These are phyloP conservation scores for Hymenoscyphus occultus DNA, from an alignment of 2,329 filamentous ascomycete genomes.

Conservation along the genomic window DNA sequence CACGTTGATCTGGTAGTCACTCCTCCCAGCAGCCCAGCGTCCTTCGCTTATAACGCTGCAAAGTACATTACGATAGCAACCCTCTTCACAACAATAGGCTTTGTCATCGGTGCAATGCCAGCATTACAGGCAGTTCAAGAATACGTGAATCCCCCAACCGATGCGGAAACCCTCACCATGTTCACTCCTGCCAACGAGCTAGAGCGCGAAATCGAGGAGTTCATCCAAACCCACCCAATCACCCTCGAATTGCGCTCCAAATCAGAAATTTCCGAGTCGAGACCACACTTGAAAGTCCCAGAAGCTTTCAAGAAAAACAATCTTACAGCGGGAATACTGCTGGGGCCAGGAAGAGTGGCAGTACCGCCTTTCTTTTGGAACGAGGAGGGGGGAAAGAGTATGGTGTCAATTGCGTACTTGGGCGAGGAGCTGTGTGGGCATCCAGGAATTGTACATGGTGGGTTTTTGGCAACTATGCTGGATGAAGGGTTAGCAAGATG, in stretches of 20 bases:
- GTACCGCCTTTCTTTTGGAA: conserved; percentile 79
- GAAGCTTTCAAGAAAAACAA: conserved; percentile 65
- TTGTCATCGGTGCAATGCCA: conserved; percentile 55
- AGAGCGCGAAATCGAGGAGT: conserved; percentile 61
- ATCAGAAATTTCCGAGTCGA: conserved; percentile 67
- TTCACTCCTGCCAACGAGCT: conserved; percentile 57
- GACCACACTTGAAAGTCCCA: conserved; percentile 87
- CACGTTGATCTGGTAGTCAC: not conserved
- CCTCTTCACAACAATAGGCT: conserved; percentile 49
- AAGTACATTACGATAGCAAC: conserved; percentile 47
- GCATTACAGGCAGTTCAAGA: conserved; percentile 45
- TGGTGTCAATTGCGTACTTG: conserved; percentile 73
- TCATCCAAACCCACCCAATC: conserved; percentile 75
- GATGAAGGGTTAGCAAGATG: conserved; percentile 87
- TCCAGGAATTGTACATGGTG: conserved; percentile 86
- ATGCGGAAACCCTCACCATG: conserved; percentile 69
- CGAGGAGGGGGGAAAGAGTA: conserved; percentile 64
- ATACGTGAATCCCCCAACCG: conserved; percentile 55
- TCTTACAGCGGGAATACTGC: conserved; percentile 76
- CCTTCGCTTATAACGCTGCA: conserved; percentile 45
- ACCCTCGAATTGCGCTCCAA: conserved; percentile 64
- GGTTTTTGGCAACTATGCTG: conserved; percentile 84
- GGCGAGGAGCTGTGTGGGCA: conserved; percentile 83
- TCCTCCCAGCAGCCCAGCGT: conserved; percentile 31
- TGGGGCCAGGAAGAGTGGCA: conserved; percentile 71